These are phyloP conservation scores for Lasiodiplodia sp. DNA, from an alignment of 2,329 filamentous ascomycete genomes.

Conservation along the genomic window DNA sequence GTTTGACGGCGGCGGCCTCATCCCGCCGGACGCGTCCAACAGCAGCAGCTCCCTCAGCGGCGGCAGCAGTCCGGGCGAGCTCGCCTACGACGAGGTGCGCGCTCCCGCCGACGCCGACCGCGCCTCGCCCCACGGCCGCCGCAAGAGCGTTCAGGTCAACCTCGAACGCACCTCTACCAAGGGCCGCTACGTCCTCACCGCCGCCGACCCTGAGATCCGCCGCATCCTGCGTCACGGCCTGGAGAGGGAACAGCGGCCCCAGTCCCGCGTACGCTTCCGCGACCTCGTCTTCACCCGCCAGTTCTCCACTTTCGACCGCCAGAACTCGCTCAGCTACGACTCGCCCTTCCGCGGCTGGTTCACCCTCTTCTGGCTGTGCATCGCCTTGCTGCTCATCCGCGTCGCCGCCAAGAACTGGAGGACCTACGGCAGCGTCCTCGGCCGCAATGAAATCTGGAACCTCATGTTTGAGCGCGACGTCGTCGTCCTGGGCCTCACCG, in stretches of 20 bases:
- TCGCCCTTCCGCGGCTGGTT: slow-evolving; percentile 83
- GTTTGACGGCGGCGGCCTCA: slow-evolving; percentile 43
- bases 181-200: slow-evolving; percentile 57
- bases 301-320: slow-evolving; percentile 77
- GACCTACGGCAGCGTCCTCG: slow-evolving; percentile 71
- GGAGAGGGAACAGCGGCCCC: slow-evolving; percentile 48
- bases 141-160: slow-evolving; percentile 55
- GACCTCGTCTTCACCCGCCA: slow-evolving; percentile 75
- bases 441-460: slow-evolving; percentile 74
- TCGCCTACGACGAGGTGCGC: slow-evolving; percentile 27
- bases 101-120: slow-evolving; percentile 4
- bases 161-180: slow-evolving; percentile 55
- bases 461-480: slow-evolving; percentile 69
- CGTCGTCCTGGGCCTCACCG: slow-evolving; percentile 63
- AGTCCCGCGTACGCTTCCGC: slow-evolving; percentile 44
- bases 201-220: slow-evolving; percentile 58
- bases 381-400: slow-evolving; percentile 70
- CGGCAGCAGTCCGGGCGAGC: slow-evolving; percentile 1
- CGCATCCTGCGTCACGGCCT: slow-evolving; percentile 54
- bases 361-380: slow-evolving; percentile 77
- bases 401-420: slow-evolving; percentile 74
- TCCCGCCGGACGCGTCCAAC: slow-evolving; percentile 28
- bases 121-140: slow-evolving; percentile 32
- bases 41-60: slow-evolving; percentile 32
- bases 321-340: slow-evolving; percentile 69